Evolutionary conservation across 208 protist genomes (phyloP).

Genomic region (Entamoeba histolytica): DNA sequence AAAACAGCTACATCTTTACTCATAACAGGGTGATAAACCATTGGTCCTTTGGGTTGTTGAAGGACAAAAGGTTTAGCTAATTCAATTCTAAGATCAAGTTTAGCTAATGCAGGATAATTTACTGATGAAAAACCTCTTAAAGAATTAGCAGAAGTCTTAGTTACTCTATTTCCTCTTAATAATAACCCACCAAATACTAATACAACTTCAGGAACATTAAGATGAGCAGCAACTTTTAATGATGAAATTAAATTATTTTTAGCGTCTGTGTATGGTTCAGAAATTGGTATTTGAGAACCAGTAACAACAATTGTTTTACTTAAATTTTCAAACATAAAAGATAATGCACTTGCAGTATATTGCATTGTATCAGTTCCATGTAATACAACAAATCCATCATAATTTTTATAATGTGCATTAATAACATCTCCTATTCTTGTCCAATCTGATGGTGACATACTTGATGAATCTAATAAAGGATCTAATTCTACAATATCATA

Average conservation of each 20-base stretch:
- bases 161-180: conserved; percentile 61
- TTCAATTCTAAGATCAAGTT: conserved; percentile 48
- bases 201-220: conserved; percentile 45
- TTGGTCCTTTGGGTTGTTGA: not conserved
- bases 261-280: conserved; percentile 58
- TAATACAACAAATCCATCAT: conserved; percentile 79
- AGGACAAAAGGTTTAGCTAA: conserved; percentile 17
- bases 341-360: conserved; percentile 71
- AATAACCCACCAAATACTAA: conserved; percentile 72
- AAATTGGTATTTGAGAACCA: conserved; percentile 65
- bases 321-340: conserved; percentile 76
- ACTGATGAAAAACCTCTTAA: conserved; percentile 58
- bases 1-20: conserved; percentile 6
- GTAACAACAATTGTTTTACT: conserved; percentile 78
- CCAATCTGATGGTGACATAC: conserved; percentile 52
- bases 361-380: conserved; percentile 86
- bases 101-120: conserved; percentile 59
- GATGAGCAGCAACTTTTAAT: conserved; percentile 8
- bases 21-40: not conserved
- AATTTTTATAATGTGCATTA: conserved; percentile 49
- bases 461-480: conserved; percentile 52
- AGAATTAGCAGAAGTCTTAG: conserved; percentile 50
- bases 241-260: conserved; percentile 27
- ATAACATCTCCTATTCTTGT: conserved; percentile 49
- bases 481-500: conserved; percentile 56